Conservation (phyloP, 2,329 filamentous ascomycete genomes). For the Graphiopsis chlorocephala region DNA sequence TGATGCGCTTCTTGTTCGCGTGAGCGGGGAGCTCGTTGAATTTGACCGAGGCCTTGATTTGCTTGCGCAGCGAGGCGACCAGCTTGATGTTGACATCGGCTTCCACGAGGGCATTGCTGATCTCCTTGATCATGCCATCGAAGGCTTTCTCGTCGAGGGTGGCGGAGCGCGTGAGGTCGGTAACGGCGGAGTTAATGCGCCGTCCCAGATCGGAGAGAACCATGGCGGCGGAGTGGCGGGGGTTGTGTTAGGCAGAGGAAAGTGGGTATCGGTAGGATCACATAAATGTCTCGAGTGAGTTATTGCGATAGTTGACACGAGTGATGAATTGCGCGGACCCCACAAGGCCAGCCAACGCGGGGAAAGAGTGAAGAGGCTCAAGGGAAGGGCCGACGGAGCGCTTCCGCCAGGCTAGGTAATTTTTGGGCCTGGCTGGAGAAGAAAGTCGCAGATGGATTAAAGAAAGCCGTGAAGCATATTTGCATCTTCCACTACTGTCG, state of each 20-base stretch:
- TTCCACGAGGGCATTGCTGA: constrained; percentile 90
- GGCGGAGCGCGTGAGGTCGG: constrained; percentile 83
- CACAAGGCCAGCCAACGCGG: constrained; percentile 4
- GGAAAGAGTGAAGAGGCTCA: constrained; percentile 1
- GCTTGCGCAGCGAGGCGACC: constrained; percentile 85
- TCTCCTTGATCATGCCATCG: constrained; percentile 97
- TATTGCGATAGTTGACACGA: constrained; percentile 14
- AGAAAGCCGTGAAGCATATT: background rate
- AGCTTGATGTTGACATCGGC: constrained; percentile 96
- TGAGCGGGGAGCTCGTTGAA: constrained; percentile 88
- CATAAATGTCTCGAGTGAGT: background rate
- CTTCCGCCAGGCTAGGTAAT: constrained; percentile 8
- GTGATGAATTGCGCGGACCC: constrained; percentile 11
- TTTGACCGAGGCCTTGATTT: constrained; percentile 86
- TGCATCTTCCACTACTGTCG: background rate
- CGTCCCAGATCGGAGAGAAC: constrained; percentile 98
- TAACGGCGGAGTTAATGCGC: constrained; percentile 96
- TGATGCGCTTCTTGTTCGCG: constrained; percentile 97
- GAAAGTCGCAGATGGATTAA: background rate
- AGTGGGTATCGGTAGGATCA: background rate
- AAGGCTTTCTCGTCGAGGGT: constrained; percentile 99
- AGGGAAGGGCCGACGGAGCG: constrained; percentile 6
- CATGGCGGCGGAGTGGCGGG: constrained; percentile 55
- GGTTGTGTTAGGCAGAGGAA: background rate
- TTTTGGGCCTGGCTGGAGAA: constrained; percentile 4